phyloP scores from a whole-genome alignment of 306 rosid genomes.

The Vicia faba region DNA sequence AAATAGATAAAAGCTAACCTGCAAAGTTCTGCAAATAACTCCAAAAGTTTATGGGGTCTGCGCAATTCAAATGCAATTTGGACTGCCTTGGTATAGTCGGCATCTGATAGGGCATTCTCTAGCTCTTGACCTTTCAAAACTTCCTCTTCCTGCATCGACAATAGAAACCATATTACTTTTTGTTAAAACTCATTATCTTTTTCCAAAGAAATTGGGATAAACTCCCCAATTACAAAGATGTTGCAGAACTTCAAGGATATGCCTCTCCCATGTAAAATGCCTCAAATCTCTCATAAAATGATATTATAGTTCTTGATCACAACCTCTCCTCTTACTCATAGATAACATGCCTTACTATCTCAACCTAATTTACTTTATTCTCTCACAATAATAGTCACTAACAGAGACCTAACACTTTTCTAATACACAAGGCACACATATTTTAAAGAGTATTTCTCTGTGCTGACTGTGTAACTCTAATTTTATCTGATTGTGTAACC shows the following conservation, averaged over 20 bases:
- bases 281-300: constrained; percentile 2
- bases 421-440: neutral
- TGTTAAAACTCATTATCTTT: neutral
- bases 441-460: neutral
- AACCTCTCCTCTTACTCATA: constrained; percentile 2
- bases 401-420: neutral
- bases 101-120: constrained; percentile 88
- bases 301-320: neutral
- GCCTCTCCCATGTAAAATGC: neutral
- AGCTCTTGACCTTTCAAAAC: constrained; percentile 93
- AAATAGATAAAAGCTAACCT: constrained; percentile 54
- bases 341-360: constrained; percentile 2
- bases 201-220: neutral
- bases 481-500: neutral
- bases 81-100: constrained; percentile 82
- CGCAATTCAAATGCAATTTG: constrained; percentile 82
- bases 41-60: constrained; percentile 77
- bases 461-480: neutral
- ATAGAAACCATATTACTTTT: constrained; percentile 17
- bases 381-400: neutral
- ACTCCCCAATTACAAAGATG: neutral
- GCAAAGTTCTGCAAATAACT: constrained; percentile 70
- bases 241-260: neutral
- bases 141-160: constrained; percentile 75
- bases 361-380: neutral